Conservation (phyloP, 768 basidiomycete species). For the Lactarius pseudohatsudake region DNA sequence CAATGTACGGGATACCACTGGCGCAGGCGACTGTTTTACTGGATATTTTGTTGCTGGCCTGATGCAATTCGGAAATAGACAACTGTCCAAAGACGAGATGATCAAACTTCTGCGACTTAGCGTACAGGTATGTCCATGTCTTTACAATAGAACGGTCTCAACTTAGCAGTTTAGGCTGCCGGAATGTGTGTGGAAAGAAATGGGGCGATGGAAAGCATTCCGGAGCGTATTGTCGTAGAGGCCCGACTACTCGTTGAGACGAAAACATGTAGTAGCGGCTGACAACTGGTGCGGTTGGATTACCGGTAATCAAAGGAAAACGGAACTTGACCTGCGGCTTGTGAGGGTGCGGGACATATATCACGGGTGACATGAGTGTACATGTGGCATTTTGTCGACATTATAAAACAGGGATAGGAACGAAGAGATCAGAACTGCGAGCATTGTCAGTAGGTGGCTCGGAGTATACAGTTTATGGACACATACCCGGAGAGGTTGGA, state of each 20-base stretch:
- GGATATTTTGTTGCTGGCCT: conserved; percentile 59
- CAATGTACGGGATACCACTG: conserved; percentile 51
- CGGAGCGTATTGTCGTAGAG: conserved; percentile 43
- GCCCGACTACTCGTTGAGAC: conserved; percentile 9
- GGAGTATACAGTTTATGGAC: conserved; percentile 25
- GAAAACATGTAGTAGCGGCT: background rate
- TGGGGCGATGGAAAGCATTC: conserved; percentile 61
- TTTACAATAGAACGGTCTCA: background rate
- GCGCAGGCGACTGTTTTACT: conserved; percentile 64
- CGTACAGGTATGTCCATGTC: conserved; percentile 41
- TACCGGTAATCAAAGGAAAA: background rate
- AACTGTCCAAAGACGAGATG: conserved; percentile 33
- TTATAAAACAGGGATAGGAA: conserved; percentile 23
- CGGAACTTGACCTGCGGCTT: conserved; percentile 3
- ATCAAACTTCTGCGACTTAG: conserved; percentile 40
- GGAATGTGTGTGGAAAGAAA: conserved; percentile 59
- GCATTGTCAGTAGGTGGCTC: background rate
- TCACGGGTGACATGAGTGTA: conserved; percentile 37
- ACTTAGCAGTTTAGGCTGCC: conserved; percentile 45
- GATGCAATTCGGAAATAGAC: conserved; percentile 42
- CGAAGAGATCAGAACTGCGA: conserved; percentile 45
- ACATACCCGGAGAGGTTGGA: conserved; percentile 75
- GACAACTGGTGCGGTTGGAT: background rate
- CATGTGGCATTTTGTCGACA: conserved; percentile 40
- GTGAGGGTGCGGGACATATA: conserved; percentile 30